Conservation (phyloP, 768 basidiomycete genomes). For the Suillus brevipes region DNA sequence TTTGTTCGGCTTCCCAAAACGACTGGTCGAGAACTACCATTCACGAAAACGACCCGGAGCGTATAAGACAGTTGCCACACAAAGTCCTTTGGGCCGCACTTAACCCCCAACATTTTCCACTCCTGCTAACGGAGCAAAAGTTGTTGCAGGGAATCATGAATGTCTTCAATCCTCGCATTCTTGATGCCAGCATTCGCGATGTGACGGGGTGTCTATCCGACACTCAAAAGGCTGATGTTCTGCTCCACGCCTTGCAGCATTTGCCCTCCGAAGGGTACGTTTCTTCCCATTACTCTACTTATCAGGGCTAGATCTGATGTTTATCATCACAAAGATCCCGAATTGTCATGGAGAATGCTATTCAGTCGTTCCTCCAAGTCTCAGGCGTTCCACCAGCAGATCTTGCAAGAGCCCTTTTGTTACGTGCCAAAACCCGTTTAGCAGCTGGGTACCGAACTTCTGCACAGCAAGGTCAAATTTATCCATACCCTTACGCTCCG, state of each 20-base stretch:
- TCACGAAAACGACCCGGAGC: neutral
- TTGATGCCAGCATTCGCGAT: slow-evolving; percentile 76
- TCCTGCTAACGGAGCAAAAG: neutral
- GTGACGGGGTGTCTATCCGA: slow-evolving; percentile 57
- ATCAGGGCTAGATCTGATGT: slow-evolving; percentile 3
- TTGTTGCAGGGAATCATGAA: slow-evolving; percentile 38
- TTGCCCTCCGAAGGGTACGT: slow-evolving; percentile 70
- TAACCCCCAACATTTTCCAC: neutral
- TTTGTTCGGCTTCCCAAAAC: too few relatives aligned
- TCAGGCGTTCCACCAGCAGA: slow-evolving; percentile 50
- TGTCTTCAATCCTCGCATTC: slow-evolving; percentile 74
- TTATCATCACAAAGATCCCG: slow-evolving; percentile 41
- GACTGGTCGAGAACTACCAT: neutral
- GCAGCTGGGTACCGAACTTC: slow-evolving; percentile 58
- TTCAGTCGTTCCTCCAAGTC: slow-evolving; percentile 67
- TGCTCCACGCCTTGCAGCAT: slow-evolving; percentile 81
- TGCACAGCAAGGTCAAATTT: slow-evolving; percentile 58
- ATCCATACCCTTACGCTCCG: neutral
- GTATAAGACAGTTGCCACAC: neutral
- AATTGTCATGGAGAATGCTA: slow-evolving; percentile 71
- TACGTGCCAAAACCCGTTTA: slow-evolving; percentile 68
- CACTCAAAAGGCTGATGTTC: slow-evolving; percentile 67
- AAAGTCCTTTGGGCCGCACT: neutral
- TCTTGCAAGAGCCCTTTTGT: slow-evolving; percentile 58
- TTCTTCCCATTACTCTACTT: slow-evolving; percentile 25